These are phyloP conservation scores for Xylaria telfairii DNA, from an alignment of 495 filamentous ascomycete genomes.

Conservation along the genomic window DNA sequence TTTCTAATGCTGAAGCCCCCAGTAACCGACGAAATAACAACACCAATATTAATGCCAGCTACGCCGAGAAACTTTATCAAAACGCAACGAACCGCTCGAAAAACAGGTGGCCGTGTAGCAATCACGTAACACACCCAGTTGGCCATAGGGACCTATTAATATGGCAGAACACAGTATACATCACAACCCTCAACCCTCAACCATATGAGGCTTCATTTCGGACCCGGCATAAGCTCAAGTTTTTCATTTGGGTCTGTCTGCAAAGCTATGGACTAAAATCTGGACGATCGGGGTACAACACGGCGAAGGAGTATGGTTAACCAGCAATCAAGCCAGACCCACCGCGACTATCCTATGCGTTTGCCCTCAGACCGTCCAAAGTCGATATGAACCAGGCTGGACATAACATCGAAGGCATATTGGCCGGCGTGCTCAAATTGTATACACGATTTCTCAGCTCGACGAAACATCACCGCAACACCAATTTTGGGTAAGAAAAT, in stretches of 20 bases:
- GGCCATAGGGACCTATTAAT: neutral
- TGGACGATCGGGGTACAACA: constrained; percentile 28
- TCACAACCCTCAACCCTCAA: neutral
- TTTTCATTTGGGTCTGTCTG: constrained; percentile 6
- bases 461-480: constrained; percentile 5
- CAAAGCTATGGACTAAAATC: constrained; percentile 24
- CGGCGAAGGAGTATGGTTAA: constrained; percentile 27
- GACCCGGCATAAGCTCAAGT: neutral
- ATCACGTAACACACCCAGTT: too few species aligned
- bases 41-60: too few species aligned
- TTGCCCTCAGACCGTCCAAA: constrained; percentile 26
- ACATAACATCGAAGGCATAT: constrained; percentile 17
- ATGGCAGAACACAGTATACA: neutral
- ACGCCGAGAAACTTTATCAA: too few species aligned
- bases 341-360: constrained; percentile 28
- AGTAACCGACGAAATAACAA: too few species aligned
- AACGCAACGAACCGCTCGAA: too few species aligned
- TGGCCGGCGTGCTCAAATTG: constrained; percentile 16
- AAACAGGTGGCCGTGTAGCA: too few species aligned
- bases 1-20: too few species aligned
- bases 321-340: constrained; percentile 26
- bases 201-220: too few species aligned
- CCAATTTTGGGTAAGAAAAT: constrained; percentile 14
- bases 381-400: constrained; percentile 3
- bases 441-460: constrained; percentile 17